Base-by-base conservation (phyloP, 306 rosid species). In the Cicer arietinum region DNA sequence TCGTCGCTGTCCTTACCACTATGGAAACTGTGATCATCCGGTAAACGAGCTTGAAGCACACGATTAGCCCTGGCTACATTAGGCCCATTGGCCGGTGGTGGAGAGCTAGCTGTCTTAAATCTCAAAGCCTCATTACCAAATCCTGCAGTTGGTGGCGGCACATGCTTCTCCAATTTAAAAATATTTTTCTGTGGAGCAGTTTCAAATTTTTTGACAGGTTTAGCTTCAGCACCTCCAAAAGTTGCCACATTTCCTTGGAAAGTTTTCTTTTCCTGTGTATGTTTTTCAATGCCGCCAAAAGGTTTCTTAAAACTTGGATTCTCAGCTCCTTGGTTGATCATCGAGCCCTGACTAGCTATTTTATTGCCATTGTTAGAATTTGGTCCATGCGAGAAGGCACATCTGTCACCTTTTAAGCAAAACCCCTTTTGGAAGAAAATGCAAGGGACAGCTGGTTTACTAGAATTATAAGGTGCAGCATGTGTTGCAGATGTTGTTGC, bases 1-100 rank as follows among this genome's bases (percentile, higher is more conserved):
- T 95, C 99, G 64, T 95, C 99, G 41, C 73, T 82, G 77, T 95
- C 98, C 85, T 90, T 95, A 58, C 96, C 97, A 69, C 90, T 90
- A 35, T 77, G 97, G 69, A 91, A 86, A 67, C 84, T 84, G 70
- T 86, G 88, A 80, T 94, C 91, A 61, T 89, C 95, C 7, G 84
- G 73, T 66, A 85, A 83, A 80, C 73, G 87, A 63, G 79, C 83
- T 69, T 78, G 94, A 65, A 77, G 84, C 45, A 48, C 64, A 67
- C 82, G 96, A 77, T 61, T 88, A 51, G 85, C 41, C 68, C 85
- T 78, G 61, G 78, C 77, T 3, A 72, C 64, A 37, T 78, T 69
- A 63, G 80, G 80, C 51, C 91, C 97, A 63, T 90, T 88, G 77
- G 77, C 16, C 58, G 70, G 60, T 6, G 89, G 91, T 8, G 54